phyloP scores from a whole-genome alignment of 2,329 filamentous ascomycete genomes.

The Fusarium haematococcum region DNA sequence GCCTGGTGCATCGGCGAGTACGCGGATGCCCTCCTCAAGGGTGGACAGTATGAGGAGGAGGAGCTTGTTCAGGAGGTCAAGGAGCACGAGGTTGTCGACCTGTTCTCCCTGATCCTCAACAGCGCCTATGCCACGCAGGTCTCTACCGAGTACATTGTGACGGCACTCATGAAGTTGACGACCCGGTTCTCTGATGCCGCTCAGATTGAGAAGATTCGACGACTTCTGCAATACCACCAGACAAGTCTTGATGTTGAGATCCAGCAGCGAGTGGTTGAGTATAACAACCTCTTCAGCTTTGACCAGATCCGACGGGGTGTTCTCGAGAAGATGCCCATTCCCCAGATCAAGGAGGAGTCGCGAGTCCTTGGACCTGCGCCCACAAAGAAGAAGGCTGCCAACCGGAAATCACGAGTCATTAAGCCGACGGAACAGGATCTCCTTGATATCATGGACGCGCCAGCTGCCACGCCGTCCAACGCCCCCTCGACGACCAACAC shows the following conservation, averaged over 20 bases:
- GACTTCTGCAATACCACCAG: conserved; percentile 81
- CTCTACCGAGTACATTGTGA: conserved; percentile 95
- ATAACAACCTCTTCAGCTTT: conserved; percentile 91
- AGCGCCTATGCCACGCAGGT: conserved; percentile 94
- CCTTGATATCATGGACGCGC: conserved; percentile 90
- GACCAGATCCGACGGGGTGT: conserved; percentile 90
- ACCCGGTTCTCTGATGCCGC: conserved; percentile 84
- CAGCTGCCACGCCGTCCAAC: conserved; percentile 64
- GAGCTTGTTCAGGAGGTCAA: conserved; percentile 85
- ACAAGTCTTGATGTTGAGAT: conserved; percentile 94
- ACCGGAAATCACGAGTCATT: conserved; percentile 79
- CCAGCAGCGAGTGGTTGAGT: conserved; percentile 95
- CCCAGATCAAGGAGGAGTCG: conserved; percentile 96
- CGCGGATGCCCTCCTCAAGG: conserved; percentile 87
- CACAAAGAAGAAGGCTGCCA: conserved; percentile 75
- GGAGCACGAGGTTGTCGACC: conserved; percentile 89
- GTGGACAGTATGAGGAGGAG: conserved; percentile 93
- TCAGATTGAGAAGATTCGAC: conserved; percentile 88
- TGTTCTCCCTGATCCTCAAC: conserved; percentile 92
- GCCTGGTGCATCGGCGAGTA: conserved; percentile 99
- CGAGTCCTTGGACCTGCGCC: conserved; percentile 86
- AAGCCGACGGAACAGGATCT: conserved; percentile 93
- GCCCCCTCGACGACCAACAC: conserved; percentile 76
- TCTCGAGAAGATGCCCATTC: conserved; percentile 96
- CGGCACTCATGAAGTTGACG: conserved; percentile 93